A percentile compares a stretch with the other conserved stretches of the same genome.
Conservation (phyloP, 2,329 filamentous ascomycete genomes). For the Hypoxylon rubiginosum region DNA sequence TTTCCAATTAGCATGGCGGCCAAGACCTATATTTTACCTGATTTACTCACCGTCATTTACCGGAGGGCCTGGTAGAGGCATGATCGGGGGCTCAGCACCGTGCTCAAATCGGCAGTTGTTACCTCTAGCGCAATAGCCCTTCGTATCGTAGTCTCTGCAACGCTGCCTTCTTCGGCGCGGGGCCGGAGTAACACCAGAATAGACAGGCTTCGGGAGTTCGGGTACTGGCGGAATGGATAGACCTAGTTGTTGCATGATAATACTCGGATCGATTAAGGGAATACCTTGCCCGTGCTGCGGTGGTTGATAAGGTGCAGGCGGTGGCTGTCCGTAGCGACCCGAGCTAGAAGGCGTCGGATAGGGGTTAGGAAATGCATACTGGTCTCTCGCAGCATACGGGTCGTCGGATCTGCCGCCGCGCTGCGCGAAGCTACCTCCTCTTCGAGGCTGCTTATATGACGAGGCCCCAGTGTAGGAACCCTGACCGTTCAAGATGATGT, state of each 20-base stretch:
- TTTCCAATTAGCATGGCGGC: constrained; percentile 28
- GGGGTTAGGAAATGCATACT: constrained; percentile 38
- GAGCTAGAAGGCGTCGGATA: constrained; percentile 26
- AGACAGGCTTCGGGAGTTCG: constrained; percentile 53
- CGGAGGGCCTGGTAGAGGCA: constrained; percentile 52
- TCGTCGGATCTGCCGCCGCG: constrained; percentile 56
- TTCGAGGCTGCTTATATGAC: constrained; percentile 71
- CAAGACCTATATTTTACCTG: neutral
- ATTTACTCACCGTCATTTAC: constrained; percentile 52
- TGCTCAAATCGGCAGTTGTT: constrained; percentile 79
- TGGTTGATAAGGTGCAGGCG: constrained; percentile 44
- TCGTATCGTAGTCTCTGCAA: constrained; percentile 79
- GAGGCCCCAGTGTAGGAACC: constrained; percentile 55
- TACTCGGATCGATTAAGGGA: constrained; percentile 68
- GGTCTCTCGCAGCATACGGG: constrained; percentile 50
- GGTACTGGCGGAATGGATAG: constrained; percentile 61
- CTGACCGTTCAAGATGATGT: constrained; percentile 50
- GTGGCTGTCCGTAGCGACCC: constrained; percentile 40
- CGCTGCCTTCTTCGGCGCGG: constrained; percentile 59
- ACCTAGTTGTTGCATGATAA: constrained; percentile 72
- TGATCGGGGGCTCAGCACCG: constrained; percentile 64
- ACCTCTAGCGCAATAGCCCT: constrained; percentile 78
- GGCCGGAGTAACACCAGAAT: constrained; percentile 42
- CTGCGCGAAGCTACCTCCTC: constrained; percentile 59
- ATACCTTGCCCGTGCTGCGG: constrained; percentile 47